These are phyloP conservation scores for Alternaria brassicicola DNA, from an alignment of 2,329 filamentous ascomycete genomes.

Conservation along the genomic window DNA sequence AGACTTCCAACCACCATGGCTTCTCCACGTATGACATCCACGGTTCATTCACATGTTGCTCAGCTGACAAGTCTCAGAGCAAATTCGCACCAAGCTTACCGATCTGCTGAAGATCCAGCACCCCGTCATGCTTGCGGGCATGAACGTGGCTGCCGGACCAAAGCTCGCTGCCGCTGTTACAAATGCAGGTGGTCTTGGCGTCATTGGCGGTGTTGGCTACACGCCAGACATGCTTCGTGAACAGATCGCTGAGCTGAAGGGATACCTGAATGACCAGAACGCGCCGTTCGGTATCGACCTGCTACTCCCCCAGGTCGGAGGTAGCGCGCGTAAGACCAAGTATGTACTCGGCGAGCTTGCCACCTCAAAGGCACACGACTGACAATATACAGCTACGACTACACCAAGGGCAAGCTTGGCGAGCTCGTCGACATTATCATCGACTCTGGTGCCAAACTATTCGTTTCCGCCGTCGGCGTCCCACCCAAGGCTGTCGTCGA, in stretches of 20 bases:
- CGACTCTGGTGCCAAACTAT: slow-evolving; percentile 86
- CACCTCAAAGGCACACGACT: slow-evolving; percentile 1
- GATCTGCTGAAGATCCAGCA: slow-evolving; percentile 99
- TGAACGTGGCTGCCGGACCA: slow-evolving; percentile 98
- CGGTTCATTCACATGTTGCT: slow-evolving; percentile 19
- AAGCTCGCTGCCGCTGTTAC: slow-evolving; percentile 96
- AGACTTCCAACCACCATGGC: slow-evolving; percentile 62
- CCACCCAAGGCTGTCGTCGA: slow-evolving; percentile 89
- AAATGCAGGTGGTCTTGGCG: slow-evolving; percentile 94
- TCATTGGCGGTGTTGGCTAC: slow-evolving; percentile 94
- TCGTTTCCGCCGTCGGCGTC: slow-evolving; percentile 95
- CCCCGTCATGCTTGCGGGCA: slow-evolving; percentile 92
- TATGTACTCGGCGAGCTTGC: slow-evolving; percentile 44
- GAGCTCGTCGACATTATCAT: slow-evolving; percentile 92
- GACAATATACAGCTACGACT: slow-evolving; percentile 78
- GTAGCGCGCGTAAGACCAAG: slow-evolving; percentile 94
- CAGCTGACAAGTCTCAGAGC: slow-evolving; percentile 62
- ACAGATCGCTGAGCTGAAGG: slow-evolving; percentile 94
- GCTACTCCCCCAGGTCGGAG: slow-evolving; percentile 91
- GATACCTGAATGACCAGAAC: slow-evolving; percentile 84
- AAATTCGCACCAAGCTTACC: slow-evolving; percentile 88
- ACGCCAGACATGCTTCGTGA: slow-evolving; percentile 96
- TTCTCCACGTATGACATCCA: slow-evolving; percentile 72
- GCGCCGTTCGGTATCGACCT: slow-evolving; percentile 95
- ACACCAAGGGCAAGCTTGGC: slow-evolving; percentile 97